Evolutionary conservation across 2,329 filamentous ascomycete genomes (phyloP).

Genomic region (Acrodontium crateriforme): DNA sequence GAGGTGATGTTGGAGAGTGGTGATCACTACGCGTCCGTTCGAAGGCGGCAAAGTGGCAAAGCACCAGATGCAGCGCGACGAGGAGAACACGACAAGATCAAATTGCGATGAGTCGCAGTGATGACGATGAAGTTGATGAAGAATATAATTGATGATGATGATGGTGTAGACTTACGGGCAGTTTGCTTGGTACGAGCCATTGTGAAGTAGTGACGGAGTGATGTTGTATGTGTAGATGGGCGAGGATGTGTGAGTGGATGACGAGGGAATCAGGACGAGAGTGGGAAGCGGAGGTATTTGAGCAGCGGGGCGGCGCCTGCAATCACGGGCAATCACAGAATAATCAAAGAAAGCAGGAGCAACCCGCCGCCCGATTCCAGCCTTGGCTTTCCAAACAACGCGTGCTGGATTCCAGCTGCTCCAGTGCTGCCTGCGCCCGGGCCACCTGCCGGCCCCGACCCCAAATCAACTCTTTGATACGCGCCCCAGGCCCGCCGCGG

Average conservation of each 20-base stretch:
- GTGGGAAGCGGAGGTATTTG: conserved; percentile 1
- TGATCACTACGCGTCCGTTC: too few species aligned
- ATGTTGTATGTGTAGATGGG: conserved; percentile 3
- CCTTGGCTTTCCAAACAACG: too few species aligned
- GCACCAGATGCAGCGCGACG: conserved; percentile 3
- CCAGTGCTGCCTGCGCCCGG: too few species aligned
- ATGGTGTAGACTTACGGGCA: conserved; percentile 34
- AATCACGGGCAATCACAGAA: too few species aligned
- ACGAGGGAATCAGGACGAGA: conserved; percentile 10
- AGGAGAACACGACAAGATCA: background rate
- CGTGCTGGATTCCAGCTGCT: too few species aligned
- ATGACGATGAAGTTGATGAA: conserved; percentile 3
- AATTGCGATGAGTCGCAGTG: background rate
- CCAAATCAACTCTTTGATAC: conserved; percentile 3
- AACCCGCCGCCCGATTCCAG: too few species aligned
- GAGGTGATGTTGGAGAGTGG: conserved; percentile 5
- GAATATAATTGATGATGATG: too few species aligned
- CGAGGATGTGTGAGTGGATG: conserved; percentile 6
- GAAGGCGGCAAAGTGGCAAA: conserved; percentile 8
- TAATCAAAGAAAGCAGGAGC: too few species aligned
- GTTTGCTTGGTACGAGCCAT: conserved; percentile 45
- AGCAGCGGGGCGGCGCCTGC: conserved; percentile 1
- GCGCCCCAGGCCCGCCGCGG: conserved; percentile 1
- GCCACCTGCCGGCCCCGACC: background rate
- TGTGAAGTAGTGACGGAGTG: conserved; percentile 11